Base-by-base conservation (phyloP, 495 filamentous ascomycete species). In the Aspergillus wentii region DNA sequence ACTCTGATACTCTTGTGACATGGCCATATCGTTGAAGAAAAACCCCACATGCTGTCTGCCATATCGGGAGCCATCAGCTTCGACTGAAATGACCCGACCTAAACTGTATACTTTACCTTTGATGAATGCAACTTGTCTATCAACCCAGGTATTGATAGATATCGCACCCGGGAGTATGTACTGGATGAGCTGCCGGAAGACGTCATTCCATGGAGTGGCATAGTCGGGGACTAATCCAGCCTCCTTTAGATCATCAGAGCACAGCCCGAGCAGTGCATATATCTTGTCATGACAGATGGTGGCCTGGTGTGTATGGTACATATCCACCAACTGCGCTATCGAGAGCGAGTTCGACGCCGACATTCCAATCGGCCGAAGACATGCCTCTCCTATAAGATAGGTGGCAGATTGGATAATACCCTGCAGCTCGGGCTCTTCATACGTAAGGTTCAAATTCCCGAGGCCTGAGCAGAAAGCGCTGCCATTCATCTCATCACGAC, bases 251-350 rank as follows among this genome's bases (percentile, higher is more conserved):
- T 45, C 35, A 41, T 48, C 52, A 15, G 44, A 47, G 36, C 52
- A 41, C 51, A 65, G 56, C 10, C 59, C 56, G 21, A 59, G 51
- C 21, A 66, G 49, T 29, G 59, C 57, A 51, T 56, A 66, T n/a
- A 66, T 38, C 37, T 58, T 66, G 39, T 66, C 57, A 21, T 44
- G 52, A 33, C 5, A 34, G 11, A 45, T 30, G 27, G 54, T 59
- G 38, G 59, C 59, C 35, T 57, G 17, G 17, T 44, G 48, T 21
- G 39, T 42, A 40, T 57, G 50, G 40, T 61, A 61, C 48, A 63
- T 59, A 37, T 58, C 55, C 21, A 63, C 37, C 25, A 66, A 42
- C 38, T 61, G 42, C 18, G 48, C 38, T 29, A 66, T n/a, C n/a
- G n/a, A n/a, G n/a, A n/a, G n/a, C n/a, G n/a, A n/a, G n/a, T n/a